Base-by-base conservation (phyloP, 2,329 filamentous ascomycete genomes). In the Apiospora pterosperma region DNA sequence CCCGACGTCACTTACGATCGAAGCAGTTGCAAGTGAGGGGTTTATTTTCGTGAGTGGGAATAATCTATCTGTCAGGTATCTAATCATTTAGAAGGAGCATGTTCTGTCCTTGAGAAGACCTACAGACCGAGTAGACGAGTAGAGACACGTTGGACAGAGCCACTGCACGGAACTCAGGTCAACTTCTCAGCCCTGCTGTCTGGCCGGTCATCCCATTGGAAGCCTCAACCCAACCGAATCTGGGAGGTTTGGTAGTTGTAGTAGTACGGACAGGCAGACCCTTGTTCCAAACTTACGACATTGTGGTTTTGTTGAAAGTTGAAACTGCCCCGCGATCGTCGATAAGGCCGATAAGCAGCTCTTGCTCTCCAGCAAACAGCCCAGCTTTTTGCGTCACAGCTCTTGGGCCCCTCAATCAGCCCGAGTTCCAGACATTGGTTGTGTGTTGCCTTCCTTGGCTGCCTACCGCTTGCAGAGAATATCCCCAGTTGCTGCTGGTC, bases 291-390 rank as follows among this genome's bases (percentile, higher is more conserved):
- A 55, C 48, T 55, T 55, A 55, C 48, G 48, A 55, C 48, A 34
- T 55, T 25, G 48, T 55, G 48, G 28, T 34, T 55, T 55, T 55
- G 48, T 55, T 55, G 48, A 34, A 55, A 55, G 48, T 55, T 55
- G 48, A 55, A 55, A 55, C 48, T 55, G 48, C 48, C 48, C 48
- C 48, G 48, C 48, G 48, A 55, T 55, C 48, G 48, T 11, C 28
- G 48, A 55, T 55, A 55, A 55, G 28, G 48, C 25, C 48, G 48
- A 55, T 55, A 55, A 55, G 48, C 48, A 55, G 48, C 48, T 55
- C 28, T 55, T 55, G 48, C 48, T 41, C 48, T 55, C 25, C 48
- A 34, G 48, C 16, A 5, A 10, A 5, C 8, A 16, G 48, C 48
- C 48, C 48, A 55, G 48, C 48, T 34, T 34, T n/a, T 55, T 55